A percentile compares a stretch with the other conserved stretches of the same genome.
These are phyloP conservation scores for Ophiostoma pallidulum DNA, from an alignment of 2,329 filamentous ascomycete species.

Conservation along the genomic window DNA sequence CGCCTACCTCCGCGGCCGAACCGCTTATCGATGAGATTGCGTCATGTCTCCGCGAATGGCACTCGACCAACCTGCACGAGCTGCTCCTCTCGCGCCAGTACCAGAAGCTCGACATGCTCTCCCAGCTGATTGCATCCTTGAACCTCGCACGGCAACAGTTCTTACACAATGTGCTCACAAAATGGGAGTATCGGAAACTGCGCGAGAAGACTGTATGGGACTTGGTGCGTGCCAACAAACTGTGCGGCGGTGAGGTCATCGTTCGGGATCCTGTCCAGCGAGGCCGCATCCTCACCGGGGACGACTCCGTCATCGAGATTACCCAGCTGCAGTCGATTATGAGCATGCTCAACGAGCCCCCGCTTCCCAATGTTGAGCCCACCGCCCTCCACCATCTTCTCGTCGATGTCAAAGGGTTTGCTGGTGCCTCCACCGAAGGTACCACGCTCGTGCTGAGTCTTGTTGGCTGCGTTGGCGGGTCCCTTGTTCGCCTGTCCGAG, in stretches of 20 bases:
- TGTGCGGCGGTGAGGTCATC: slow-evolving; percentile 88
- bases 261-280: slow-evolving; percentile 78
- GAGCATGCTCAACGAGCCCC: slow-evolving; percentile 83
- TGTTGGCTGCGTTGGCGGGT: slow-evolving; percentile 58
- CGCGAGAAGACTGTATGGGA: slow-evolving; percentile 94
- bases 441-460: slow-evolving; percentile 71
- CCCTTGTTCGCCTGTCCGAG: slow-evolving; percentile 65
- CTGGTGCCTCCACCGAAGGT: slow-evolving; percentile 64
- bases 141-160: slow-evolving; percentile 82
- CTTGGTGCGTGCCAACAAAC: slow-evolving; percentile 84
- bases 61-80: slow-evolving; percentile 92
- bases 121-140: slow-evolving; percentile 68
- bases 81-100: slow-evolving; percentile 79
- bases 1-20: slow-evolving; percentile 77
- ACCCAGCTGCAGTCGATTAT: slow-evolving; percentile 90
- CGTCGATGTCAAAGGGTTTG: slow-evolving; percentile 74
- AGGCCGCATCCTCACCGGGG: slow-evolving; percentile 78
- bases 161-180: slow-evolving; percentile 85
- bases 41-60: slow-evolving; percentile 94
- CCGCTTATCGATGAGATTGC: slow-evolving; percentile 96
- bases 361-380: slow-evolving; percentile 56
- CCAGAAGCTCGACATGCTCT: slow-evolving; percentile 67
- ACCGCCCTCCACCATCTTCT: slow-evolving; percentile 71
- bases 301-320: slow-evolving; percentile 87
- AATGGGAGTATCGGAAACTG: slow-evolving; percentile 68